Evolutionary conservation across 768 basidiomycete species (phyloP), one percentile per base, ranked within the genome.

Genomic region (Leccinum fibrillosum): DNA sequence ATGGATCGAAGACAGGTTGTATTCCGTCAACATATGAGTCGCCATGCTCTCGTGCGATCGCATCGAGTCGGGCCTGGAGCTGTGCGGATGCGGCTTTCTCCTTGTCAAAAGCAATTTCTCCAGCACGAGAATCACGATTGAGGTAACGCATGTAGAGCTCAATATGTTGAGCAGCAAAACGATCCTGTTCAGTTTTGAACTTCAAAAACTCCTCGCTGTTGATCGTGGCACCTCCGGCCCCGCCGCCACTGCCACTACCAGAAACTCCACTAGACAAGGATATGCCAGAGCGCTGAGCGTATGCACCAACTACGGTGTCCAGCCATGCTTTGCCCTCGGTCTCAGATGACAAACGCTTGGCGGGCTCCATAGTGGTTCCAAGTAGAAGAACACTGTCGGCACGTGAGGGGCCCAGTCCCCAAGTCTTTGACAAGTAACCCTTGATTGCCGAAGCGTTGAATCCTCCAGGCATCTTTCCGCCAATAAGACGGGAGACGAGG

Each of bases 201-300:
- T 94, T 94, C 71, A 94, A 76, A 82, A 99, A 98, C 69, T 96
- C 94, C 74, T 98, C 97, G 70, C 94, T 95, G 79, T 98, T 96
- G 79, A 98, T 96, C 37, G 88, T 87, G 1, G 90, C 86, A 15
- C 92, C 94, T n/a, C 86, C 87, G 28, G 75, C 76, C 7, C 76
- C 84, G 5, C 78, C 83, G 44, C 82, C 86, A 30, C 78, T 83
- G 25, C 80, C 83, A 17, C 82, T 87, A 39, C 78, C 82, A 19
- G 83, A 78, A 50, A 85, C 82, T 13, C 85, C 88, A 7, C 88
- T 78, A 15, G 88, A 82, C 21, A 99, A 79, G 0, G 88, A 86
- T 62, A 99, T 89, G 19, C 96, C 95, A 4, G 92, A 80, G 50
- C 92, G 90, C 64, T 92, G 86, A 57, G 94, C 94, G 69, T 99